phyloP scores from a whole-genome alignment of 495 filamentous ascomycete species.

The Apiosordaria backusii region DNA sequence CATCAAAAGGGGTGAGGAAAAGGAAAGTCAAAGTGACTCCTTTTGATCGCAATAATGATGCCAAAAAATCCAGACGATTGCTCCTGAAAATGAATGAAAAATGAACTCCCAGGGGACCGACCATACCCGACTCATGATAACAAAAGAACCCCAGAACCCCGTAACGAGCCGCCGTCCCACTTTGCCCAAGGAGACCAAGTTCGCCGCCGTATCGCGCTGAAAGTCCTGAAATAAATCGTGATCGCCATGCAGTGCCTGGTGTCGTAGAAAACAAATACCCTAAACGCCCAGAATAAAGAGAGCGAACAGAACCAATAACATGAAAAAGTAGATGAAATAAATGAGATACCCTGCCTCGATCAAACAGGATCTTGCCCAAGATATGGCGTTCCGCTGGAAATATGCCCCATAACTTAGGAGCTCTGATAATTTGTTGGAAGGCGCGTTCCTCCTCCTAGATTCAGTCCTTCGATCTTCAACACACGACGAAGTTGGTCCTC shows the following conservation, averaged over 20 bases:
- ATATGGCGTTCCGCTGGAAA: neutral
- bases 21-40: neutral
- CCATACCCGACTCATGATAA: neutral
- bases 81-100: neutral
- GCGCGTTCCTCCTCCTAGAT: conserved; percentile 13
- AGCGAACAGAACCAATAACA: neutral
- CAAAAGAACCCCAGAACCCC: neutral
- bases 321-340: neutral
- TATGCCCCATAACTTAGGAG: conserved; percentile 14
- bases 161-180: neutral
- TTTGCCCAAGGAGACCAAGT: neutral
- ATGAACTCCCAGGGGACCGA: neutral
- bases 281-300: neutral
- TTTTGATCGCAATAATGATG: neutral
- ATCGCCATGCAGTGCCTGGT: neutral
- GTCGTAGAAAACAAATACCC: neutral
- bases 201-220: neutral
- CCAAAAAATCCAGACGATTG: neutral
- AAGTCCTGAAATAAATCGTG: neutral
- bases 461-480: conserved; percentile 42
- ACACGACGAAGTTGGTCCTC: conserved; percentile 50
- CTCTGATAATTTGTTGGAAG: conserved; percentile 24
- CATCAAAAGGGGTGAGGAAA: neutral
- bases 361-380: neutral
- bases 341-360: neutral